phyloP scores from a whole-genome alignment of 257 asterid species.

The Jacaranda copaia region DNA sequence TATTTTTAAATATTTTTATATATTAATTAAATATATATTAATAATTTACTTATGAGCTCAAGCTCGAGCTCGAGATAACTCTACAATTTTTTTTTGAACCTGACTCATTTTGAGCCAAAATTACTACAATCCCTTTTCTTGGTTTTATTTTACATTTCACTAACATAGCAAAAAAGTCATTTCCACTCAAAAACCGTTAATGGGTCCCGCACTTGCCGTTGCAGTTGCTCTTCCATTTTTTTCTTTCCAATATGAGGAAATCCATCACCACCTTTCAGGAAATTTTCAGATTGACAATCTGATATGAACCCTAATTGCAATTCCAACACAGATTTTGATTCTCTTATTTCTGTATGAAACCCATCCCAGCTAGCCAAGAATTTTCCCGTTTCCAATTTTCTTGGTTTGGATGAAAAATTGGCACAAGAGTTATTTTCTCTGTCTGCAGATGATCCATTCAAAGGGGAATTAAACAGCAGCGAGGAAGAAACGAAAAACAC shows the following conservation, averaged over 20 bases:
- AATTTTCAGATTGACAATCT: slow-evolving; percentile 28
- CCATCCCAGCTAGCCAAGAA: background rate
- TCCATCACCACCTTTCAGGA: background rate
- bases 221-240: background rate
- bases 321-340: background rate
- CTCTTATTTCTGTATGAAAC: slow-evolving; percentile 16
- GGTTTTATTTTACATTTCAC: background rate
- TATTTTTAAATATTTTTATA: too few species aligned
- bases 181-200: slow-evolving; percentile 18
- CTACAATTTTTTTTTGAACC: too few species aligned
- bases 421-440: slow-evolving; percentile 26
- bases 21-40: too few species aligned
- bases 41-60: too few species aligned
- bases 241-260: background rate
- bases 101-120: too few species aligned
- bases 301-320: slow-evolving; percentile 27
- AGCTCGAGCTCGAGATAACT: too few species aligned
- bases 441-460: slow-evolving; percentile 35
- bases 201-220: slow-evolving; percentile 32
- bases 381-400: background rate
- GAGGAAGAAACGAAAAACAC: background rate
- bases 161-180: background rate
- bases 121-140: background rate
- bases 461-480: background rate
- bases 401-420: slow-evolving; percentile 22